Percentiles rank a stretch among this genome's conserved stretches.
phyloP scores from a whole-genome alignment of 768 basidiomycete species.

The Pholiota molesta region DNA sequence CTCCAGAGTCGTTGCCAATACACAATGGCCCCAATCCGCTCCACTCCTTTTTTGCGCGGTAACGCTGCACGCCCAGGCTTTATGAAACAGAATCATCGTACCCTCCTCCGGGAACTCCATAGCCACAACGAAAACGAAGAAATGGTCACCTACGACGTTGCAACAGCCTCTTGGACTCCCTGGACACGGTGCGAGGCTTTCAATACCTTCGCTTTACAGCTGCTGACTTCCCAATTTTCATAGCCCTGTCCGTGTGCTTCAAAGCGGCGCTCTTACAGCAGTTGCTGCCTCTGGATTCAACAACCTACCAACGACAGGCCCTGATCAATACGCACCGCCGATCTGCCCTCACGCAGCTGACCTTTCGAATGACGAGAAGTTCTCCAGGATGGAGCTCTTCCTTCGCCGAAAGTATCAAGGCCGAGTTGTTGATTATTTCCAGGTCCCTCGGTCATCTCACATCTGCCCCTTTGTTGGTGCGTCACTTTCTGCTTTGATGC shows the following conservation, averaged over 20 bases:
- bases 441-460: not conserved
- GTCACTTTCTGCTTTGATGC: not conserved
- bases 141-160: not conserved
- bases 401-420: not conserved
- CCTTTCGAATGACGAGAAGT: not conserved
- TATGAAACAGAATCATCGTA: too few species aligned
- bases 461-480: not conserved
- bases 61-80: too few species aligned
- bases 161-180: not conserved
- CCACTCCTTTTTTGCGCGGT: too few species aligned
- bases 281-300: not conserved
- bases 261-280: not conserved
- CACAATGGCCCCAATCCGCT: too few species aligned
- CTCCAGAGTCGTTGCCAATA: too few species aligned
- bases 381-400: not conserved
- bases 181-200: not conserved
- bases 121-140: not conserved
- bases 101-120: not conserved
- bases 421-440: not conserved
- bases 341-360: not conserved
- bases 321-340: not conserved
- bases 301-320: not conserved
- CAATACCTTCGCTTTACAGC: not conserved
- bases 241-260: conserved; percentile 1
- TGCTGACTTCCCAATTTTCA: too few species aligned